These are phyloP conservation scores for Dionaea muscipula DNA, from an alignment of 179 eudicot species.

Conservation along the genomic window DNA sequence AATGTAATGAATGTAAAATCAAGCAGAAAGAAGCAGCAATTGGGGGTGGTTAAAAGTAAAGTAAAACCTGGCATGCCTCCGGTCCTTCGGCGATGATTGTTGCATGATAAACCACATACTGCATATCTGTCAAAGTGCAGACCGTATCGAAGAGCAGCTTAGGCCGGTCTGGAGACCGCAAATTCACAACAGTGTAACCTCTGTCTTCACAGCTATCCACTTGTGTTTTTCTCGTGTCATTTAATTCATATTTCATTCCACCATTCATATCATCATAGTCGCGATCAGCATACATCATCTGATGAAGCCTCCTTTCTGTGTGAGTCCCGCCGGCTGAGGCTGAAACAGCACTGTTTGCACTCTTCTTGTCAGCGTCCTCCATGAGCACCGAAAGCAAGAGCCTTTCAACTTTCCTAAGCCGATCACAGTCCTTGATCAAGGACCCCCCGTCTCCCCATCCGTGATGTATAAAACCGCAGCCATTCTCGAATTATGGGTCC, in stretches of 20 bases:
- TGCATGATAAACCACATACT: conserved; percentile 83
- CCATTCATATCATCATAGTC: conserved; percentile 51
- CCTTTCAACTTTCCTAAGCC: conserved; percentile 44
- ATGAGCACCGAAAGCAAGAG: conserved; percentile 47
- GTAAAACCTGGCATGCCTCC: conserved; percentile 66
- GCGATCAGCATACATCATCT: conserved; percentile 56
- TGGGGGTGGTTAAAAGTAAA: conserved; percentile 16
- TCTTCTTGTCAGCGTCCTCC: conserved; percentile 49
- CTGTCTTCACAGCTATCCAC: conserved; percentile 47
- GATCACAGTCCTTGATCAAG: conserved; percentile 49
- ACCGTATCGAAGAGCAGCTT: conserved; percentile 82
- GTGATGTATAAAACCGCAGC: conserved; percentile 79
- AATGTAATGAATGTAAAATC: not conserved
- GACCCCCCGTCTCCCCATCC: conserved; percentile 34
- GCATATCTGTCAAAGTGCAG: conserved; percentile 87
- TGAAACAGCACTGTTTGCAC: conserved; percentile 72
- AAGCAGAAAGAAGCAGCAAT: conserved; percentile 21
- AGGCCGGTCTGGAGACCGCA: conserved; percentile 65
- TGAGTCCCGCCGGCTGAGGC: conserved; percentile 58
- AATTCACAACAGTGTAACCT: conserved; percentile 62
- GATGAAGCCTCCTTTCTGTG: conserved; percentile 75
- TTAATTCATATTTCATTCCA: conserved; percentile 15
- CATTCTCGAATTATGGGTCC: conserved; percentile 92
- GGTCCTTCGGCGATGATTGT: conserved; percentile 63
- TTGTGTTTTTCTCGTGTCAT: not conserved